These are phyloP conservation scores for Harrya chromipes DNA, from an alignment of 768 basidiomycete genomes.

Conservation along the genomic window DNA sequence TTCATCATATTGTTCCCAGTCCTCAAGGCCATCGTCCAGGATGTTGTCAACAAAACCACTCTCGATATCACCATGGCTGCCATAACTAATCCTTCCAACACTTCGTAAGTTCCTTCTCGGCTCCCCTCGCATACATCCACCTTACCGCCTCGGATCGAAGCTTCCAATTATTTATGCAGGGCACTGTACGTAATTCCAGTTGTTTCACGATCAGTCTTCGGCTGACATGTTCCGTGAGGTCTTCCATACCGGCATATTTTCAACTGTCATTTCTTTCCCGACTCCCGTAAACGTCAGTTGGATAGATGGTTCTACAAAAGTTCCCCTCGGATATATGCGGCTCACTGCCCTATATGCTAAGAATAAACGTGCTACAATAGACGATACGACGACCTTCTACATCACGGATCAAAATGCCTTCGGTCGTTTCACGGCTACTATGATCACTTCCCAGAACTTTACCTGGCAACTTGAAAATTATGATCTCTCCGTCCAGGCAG, in stretches of 20 bases:
- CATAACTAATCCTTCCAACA: slow-evolving; percentile 54
- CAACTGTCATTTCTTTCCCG: slow-evolving; percentile 60
- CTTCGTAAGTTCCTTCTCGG: slow-evolving; percentile 41
- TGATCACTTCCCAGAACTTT: slow-evolving; percentile 68
- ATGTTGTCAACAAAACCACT: slow-evolving; percentile 54
- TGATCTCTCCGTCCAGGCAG: slow-evolving; percentile 59
- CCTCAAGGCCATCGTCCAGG: slow-evolving; percentile 60
- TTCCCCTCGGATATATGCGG: slow-evolving; percentile 52
- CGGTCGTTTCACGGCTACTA: slow-evolving; percentile 52
- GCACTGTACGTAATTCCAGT: slow-evolving; percentile 41
- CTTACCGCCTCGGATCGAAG: slow-evolving; percentile 31
- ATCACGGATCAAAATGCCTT: slow-evolving; percentile 58
- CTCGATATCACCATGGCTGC: slow-evolving; percentile 51
- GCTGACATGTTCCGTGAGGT: slow-evolving; percentile 37
- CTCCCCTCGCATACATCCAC: not conserved
- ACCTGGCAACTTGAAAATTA: slow-evolving; percentile 62
- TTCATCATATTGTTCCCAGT: slow-evolving; percentile 71
- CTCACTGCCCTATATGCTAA: slow-evolving; percentile 48
- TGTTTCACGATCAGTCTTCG: not conserved
- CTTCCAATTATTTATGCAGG: slow-evolving; percentile 50
- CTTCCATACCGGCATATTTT: slow-evolving; percentile 62
- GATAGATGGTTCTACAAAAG: slow-evolving; percentile 47
- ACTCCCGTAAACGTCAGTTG: slow-evolving; percentile 57
- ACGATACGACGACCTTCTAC: slow-evolving; percentile 56
- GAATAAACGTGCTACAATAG: slow-evolving; percentile 55